These are phyloP conservation scores for Schizopora paradoxa DNA, from an alignment of 1,284 basidiomycete genomes.

Conservation along the genomic window DNA sequence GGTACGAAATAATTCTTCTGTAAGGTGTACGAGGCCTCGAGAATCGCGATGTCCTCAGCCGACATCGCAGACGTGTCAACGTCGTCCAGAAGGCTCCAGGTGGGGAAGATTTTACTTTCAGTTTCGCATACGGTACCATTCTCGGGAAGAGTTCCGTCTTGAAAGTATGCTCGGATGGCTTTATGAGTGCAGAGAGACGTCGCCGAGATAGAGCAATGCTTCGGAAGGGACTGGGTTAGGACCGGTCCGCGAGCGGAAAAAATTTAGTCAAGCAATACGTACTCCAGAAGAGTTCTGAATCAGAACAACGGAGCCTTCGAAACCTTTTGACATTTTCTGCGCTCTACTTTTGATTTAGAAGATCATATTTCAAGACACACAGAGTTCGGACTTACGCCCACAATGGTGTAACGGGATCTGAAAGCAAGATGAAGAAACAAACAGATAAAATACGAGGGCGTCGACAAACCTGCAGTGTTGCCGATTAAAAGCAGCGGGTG, in stretches of 20 bases:
- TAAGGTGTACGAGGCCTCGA: no score
- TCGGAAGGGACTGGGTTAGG: not conserved
- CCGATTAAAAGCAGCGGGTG: constrained; percentile 21
- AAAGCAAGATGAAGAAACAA: no score
- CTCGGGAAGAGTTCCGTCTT: not conserved
- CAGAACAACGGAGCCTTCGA: constrained; percentile 17
- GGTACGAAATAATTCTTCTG: no score
- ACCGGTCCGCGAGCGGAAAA: not conserved
- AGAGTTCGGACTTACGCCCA: no score
- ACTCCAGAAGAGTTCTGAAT: constrained; percentile 16
- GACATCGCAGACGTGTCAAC: no score
- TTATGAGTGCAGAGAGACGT: not conserved
- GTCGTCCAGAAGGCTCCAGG: no score
- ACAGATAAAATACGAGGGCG: no score
- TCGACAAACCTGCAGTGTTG: constrained; percentile 19
- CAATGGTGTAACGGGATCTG: no score
- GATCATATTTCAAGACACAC: no score
- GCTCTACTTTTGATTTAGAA: constrained; percentile 17
- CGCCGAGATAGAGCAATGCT: constrained; percentile 2
- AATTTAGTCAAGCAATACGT: not conserved
- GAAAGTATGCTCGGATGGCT: not conserved
- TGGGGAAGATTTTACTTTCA: constrained; percentile 1
- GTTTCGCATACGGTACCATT: not conserved
- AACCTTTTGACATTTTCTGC: constrained; percentile 18
- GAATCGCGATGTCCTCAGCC: no score